Base-by-base conservation (phyloP, 106 monocot species). In the Apostasia shenzhenica region DNA sequence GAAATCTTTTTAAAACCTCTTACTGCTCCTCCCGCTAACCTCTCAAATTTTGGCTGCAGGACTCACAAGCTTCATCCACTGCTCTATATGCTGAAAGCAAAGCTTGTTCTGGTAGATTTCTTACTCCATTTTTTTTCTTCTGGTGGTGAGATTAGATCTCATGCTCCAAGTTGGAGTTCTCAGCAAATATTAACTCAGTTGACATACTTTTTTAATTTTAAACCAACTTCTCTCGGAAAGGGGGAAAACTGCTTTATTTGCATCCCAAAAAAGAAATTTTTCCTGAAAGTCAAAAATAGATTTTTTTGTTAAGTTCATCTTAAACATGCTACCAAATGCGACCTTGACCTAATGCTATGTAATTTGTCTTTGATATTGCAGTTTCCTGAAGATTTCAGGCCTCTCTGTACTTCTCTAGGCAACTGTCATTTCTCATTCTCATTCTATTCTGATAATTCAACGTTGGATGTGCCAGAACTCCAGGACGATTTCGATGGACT, bases 381-480 rank as follows among this genome's bases (percentile, higher is more conserved):
- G 88, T 64, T 85, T 51, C 88, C 84, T 50, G 85, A 88, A 66
- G 74, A 41, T 68, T 8, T 79, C 50, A 79, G 72, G 73, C 67
- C 38, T 7, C 73, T 38, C 2, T 67, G 48, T 39, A 40, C 73
- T 50, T 1, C 63, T 6, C 43, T 37, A 8, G 70, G 46, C 4
- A 58, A 75, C 4, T 14, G 14, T 2, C 39, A 42, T 12, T 51
- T 55, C 59, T 69, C 73, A 2, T 45, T 72, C 59, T 64, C 74
- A 13, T 88, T 79, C 44, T 88, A 88, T 54, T 77, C 79, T 2
- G 67, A 76, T 62, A 77, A 65, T 47, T 40, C 14, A 49, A 76
- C 68, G 6, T 12, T 85, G 3, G 40, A 54, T 8, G 75, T 85
- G 12, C 88, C 82, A 55, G 82, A 70, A 14, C 52, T 66, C 2